Evolutionary conservation across 2,329 filamentous ascomycete genomes (phyloP).

Genomic region (Cephalotrichum gorgonifer): DNA sequence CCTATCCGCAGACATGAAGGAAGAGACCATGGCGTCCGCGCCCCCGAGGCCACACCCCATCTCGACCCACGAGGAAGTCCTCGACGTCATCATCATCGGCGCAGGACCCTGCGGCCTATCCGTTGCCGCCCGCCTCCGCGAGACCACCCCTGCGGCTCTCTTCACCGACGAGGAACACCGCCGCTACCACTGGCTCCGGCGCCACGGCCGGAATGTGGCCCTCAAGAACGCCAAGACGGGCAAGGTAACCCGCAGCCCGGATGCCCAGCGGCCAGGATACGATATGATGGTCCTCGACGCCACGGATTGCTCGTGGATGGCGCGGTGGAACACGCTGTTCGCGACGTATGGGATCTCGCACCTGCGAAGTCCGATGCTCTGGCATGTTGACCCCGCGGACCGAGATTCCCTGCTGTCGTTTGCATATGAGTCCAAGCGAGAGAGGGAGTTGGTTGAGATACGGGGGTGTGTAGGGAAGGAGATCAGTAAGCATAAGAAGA

Average conservation of each 20-base stretch:
- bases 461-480: constrained; percentile 68
- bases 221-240: constrained; percentile 35
- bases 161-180: constrained; percentile 79
- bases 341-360: constrained; percentile 58
- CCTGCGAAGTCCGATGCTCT: constrained; percentile 72
- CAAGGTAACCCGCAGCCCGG: constrained; percentile 15
- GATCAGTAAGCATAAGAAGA: constrained; percentile 69
- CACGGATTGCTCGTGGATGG: constrained; percentile 54
- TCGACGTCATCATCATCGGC: constrained; percentile 64
- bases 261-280: constrained; percentile 14
- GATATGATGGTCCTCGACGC: constrained; percentile 58
- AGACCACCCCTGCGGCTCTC: constrained; percentile 64
- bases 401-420: constrained; percentile 63
- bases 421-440: constrained; percentile 49
- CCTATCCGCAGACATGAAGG: no score
- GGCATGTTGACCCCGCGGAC: constrained; percentile 68
- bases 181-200: constrained; percentile 68
- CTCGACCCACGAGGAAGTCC: constrained; percentile 25
- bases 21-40: no score
- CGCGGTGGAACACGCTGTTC: constrained; percentile 62
- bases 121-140: constrained; percentile 59
- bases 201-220: constrained; percentile 49
- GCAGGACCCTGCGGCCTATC: constrained; percentile 68
- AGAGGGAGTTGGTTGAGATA: constrained; percentile 58
- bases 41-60: no score